phyloP scores from a whole-genome alignment of 768 basidiomycete genomes.

The Auriscalpium orientale region DNA sequence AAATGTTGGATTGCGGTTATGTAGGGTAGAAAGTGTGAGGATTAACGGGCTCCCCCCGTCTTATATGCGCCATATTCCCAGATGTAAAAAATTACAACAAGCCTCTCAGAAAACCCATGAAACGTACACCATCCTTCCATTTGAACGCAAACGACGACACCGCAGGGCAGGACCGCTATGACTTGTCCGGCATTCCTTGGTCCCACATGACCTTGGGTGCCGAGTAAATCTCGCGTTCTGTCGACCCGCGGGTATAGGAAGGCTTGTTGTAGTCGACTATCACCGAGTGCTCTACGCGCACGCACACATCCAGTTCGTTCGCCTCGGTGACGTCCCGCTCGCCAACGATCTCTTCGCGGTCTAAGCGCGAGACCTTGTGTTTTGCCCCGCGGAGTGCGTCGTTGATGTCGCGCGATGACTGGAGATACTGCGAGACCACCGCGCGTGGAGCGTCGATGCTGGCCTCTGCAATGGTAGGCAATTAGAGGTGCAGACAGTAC shows the following conservation, averaged over 20 bases:
- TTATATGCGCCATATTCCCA: no score
- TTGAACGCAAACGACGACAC: no score
- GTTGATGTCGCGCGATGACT: background rate
- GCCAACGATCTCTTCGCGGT: background rate
- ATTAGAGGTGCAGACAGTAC: no score
- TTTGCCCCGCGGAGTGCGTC: background rate
- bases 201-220: constrained; percentile 1
- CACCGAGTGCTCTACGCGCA: constrained; percentile 4
- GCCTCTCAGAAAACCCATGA: no score
- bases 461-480: constrained; percentile 10
- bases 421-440: background rate
- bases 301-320: constrained; percentile 12
- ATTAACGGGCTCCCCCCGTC: no score
- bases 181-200: background rate
- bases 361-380: background rate
- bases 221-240: background rate
- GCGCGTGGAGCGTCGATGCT: constrained; percentile 7
- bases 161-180: no score
- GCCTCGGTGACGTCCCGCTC: background rate
- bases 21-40: no score
- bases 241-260: background rate
- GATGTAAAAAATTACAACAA: no score
- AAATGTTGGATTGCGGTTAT: no score
- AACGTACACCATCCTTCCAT: no score
- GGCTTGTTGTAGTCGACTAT: background rate